Base-by-base conservation (phyloP, 495 filamentous ascomycete species). In the Rhizodiscina lignyota region DNA sequence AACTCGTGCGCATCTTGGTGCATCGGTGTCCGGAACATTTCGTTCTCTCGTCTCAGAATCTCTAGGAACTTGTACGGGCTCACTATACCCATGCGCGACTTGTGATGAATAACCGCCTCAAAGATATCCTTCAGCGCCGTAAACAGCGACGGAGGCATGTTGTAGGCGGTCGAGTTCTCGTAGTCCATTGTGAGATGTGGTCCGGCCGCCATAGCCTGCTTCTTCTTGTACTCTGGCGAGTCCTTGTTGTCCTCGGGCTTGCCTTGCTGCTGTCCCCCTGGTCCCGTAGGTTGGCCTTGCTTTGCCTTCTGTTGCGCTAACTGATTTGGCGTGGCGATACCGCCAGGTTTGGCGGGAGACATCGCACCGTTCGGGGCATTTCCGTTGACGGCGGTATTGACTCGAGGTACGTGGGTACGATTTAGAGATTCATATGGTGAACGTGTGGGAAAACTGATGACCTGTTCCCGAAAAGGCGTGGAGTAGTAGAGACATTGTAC, bases 1-100 rank as follows among this genome's bases (percentile, higher is more conserved):
- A 97, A 97, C 44, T 97, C 89, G 49, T 97, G 89, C 4, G 89
- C 89, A 60, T 97, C 89, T 56, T 97, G 89, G 55, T 97, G 89
- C 80, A 94, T 91, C 17, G 84, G 77, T 24, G 79, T 80, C 32
- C 85, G 79, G 45, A 96, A 97, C 84, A 94, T 92, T 53, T 96
- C 91, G 50, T 96, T 86, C 42, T 96, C 83, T 19, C 82, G 68
- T 50, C 84, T 80, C 42, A 97, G 68, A 8, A 94, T 82, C 52
- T 96, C 91, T 32, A 97, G 60, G 42, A 97, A 96, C 45, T 85
- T 77, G 38, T 84, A 77, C 2, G 89, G 89, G 48, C 82, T 89
- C n/a, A 94, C 67, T 5, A 97, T 82, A 6, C 89, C 89, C 2
- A 83, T 83, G 38, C 83, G 72, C 13, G 80, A 79, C 39, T 71